Evolutionary conservation across 2,329 filamentous ascomycete species (phyloP).

Genomic region (Teratosphaeria pseudoeucalypti): DNA sequence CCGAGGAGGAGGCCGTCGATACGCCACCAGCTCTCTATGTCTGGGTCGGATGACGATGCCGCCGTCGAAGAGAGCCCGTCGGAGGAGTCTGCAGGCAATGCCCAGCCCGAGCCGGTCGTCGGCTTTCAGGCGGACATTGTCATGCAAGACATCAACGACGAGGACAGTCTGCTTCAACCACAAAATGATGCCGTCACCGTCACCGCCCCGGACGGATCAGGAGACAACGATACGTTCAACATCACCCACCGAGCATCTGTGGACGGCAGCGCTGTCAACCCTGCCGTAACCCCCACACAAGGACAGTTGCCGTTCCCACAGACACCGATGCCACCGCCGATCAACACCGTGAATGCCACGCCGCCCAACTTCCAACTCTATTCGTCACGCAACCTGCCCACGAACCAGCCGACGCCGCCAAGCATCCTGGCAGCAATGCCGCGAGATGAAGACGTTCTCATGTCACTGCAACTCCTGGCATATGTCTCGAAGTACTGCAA

Average conservation of each 20-base stretch:
- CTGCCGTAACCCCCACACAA: conserved; percentile 54
- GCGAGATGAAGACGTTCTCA: conserved; percentile 91
- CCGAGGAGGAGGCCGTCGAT: conserved; percentile 70
- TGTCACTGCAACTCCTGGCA: conserved; percentile 91
- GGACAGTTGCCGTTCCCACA: conserved; percentile 19
- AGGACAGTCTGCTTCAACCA: conserved; percentile 65
- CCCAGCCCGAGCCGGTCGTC: conserved; percentile 59
- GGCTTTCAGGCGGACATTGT: conserved; percentile 74
- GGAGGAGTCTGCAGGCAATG: conserved; percentile 69
- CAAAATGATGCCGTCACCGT: conserved; percentile 59
- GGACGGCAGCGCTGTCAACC: conserved; percentile 73
- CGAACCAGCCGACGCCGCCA: conserved; percentile 30
- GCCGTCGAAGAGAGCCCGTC: conserved; percentile 73
- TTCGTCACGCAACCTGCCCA: conserved; percentile 15
- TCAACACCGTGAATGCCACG: conserved; percentile 58
- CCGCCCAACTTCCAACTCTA: conserved; percentile 52
- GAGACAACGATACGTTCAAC: conserved; percentile 83
- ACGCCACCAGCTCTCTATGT: conserved; percentile 75
- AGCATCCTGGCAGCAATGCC: conserved; percentile 84
- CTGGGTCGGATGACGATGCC: conserved; percentile 78
- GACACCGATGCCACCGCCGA: conserved; percentile 37
- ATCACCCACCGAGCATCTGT: conserved; percentile 78
- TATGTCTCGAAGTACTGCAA: conserved; percentile 99
- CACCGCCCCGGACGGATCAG: conserved; percentile 67
- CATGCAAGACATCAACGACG: conserved; percentile 79